Evolutionary conservation across 1,284 basidiomycete species (phyloP), one percentile per base, ranked within the genome.

Genomic region (Trichosporon inkin): DNA sequence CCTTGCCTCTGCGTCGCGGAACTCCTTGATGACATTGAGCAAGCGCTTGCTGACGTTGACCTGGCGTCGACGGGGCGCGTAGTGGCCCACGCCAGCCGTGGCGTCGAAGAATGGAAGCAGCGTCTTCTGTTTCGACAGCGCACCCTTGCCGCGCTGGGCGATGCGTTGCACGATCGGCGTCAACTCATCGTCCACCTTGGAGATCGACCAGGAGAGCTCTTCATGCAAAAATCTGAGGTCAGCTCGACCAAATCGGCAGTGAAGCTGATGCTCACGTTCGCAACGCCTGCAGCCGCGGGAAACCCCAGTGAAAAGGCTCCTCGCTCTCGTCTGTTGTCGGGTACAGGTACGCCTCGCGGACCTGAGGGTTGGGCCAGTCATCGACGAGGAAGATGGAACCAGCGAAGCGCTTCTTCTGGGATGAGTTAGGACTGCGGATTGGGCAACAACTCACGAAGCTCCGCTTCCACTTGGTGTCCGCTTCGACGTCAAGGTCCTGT

Each of bases 251-350:
- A 47, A n/a, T n/a, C n/a, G 7, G 22, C 17, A 11, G 41, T 28
- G 52, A 6, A 6, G 32, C 6, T n/a, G 37, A 16, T 13, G 79
- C 87, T 66, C 72, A 92, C 89, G 83, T 79, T 67, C 92, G 85
- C 55, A 97, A 82, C 1, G 88, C 91, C 69, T 97, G 92, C 1
- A 99, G 84, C 72, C 98, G 94, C 6, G 95, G 93, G 64, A 95
- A 81, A 10, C 92, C 95, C 96, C 96, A 99, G 69, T 92, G 90
- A 75, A 99, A 99, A 0, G 90, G 88, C 71, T 99, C 94, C 57
- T 92, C 87, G 3, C 92, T 95, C 55, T 85, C 84, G 73, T 98
- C 94, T 6, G 97, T 89, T 0, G 85, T 84, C 0, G 96, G 95
- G 68, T 92, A 85, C 66, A 89, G 88, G 77, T 99, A 99, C 1